Evolutionary conservation across 2,329 filamentous ascomycete genomes (phyloP).

Genomic region (Talaromyces rugulosus): DNA sequence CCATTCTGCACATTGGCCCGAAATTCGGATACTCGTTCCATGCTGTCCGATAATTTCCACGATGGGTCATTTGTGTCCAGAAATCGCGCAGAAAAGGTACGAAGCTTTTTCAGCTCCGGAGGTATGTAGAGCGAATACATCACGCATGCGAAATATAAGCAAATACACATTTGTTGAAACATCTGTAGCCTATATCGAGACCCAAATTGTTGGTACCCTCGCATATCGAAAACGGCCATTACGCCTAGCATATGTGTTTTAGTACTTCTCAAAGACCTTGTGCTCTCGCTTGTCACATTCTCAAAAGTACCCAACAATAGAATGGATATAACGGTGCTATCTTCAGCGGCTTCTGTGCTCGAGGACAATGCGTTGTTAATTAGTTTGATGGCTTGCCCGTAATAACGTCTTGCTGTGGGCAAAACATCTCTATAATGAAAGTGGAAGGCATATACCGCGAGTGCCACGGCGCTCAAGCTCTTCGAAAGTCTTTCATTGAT

Average conservation of each 20-base stretch:
- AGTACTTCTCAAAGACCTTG: slow-evolving; percentile 1
- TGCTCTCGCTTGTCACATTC: slow-evolving; percentile 9
- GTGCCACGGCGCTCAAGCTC: slow-evolving; percentile 13
- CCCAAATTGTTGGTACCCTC: slow-evolving; percentile 2
- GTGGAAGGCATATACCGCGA: slow-evolving; percentile 13
- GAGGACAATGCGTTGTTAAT: background rate
- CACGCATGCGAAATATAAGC: slow-evolving; percentile 11
- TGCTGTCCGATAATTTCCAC: slow-evolving; percentile 4
- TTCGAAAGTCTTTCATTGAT: background rate
- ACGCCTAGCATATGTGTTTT: slow-evolving; percentile 14
- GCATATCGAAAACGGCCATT: slow-evolving; percentile 10
- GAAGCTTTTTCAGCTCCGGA: slow-evolving; percentile 3
- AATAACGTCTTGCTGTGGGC: slow-evolving; percentile 9
- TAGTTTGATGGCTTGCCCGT: slow-evolving; percentile 8
- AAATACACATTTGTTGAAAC: slow-evolving; percentile 15
- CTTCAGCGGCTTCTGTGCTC: background rate
- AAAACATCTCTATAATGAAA: slow-evolving; percentile 8
- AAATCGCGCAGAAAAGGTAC: slow-evolving; percentile 1
- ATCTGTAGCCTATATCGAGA: slow-evolving; percentile 13
- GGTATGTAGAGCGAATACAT: slow-evolving; percentile 11
- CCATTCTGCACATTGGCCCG: background rate
- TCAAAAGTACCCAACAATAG: slow-evolving; percentile 14
- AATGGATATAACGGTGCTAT: slow-evolving; percentile 13
- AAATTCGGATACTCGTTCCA: slow-evolving; percentile 4
- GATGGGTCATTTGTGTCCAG: slow-evolving; percentile 1